Evolutionary conservation across 129 eudicot genomes (phyloP), one percentile per base, ranked within the genome.

Genomic region (Chrysanthemum lavandulifolium): DNA sequence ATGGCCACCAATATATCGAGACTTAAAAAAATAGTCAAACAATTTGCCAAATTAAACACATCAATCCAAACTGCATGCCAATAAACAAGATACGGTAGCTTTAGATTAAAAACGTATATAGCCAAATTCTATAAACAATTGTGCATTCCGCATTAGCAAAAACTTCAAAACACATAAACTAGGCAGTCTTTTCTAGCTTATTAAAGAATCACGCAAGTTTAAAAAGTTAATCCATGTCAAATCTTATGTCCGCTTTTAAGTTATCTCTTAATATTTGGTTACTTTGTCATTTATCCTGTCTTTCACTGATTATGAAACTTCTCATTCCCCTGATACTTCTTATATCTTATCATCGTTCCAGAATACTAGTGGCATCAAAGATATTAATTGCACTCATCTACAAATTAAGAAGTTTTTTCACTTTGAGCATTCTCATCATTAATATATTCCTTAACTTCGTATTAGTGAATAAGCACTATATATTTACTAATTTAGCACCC

Each of bases 1-100:
- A 74, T 88, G 90, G 78, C 25, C 25, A 23, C 25, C 25, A 23
- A 23, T 1, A 23, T 23, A 23, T 23, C 25, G 25, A 60, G 87
- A 80, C 82, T 84, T 89, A 65, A 87, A 67, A 65, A 78, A 78
- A 62, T 81, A 79, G 64, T 85, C 87, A 64, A 91, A 87, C 97
- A 87, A 85, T 63, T 79, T 84, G 61, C 73, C 69, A 68, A 76
- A 76, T 16, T 66, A 61, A 80, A 61, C 67, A 82, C 74, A 76
- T 78, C 75, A 73, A 81, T 53, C 61, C 63, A 51, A 65, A 71
- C 89, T 77, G 89, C 86, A 80, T 66, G 61, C 40, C 54, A 72
- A 62, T 36, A 79, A 52, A 53, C 77, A 54, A 72, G 65, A 21
- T 15, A 56, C 69, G 29, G 60, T 57, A 47, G 27, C 60, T 60